These are phyloP conservation scores for Neopestalotiopsis sp. DNA, from an alignment of 2,329 filamentous ascomycete genomes.

Conservation along the genomic window DNA sequence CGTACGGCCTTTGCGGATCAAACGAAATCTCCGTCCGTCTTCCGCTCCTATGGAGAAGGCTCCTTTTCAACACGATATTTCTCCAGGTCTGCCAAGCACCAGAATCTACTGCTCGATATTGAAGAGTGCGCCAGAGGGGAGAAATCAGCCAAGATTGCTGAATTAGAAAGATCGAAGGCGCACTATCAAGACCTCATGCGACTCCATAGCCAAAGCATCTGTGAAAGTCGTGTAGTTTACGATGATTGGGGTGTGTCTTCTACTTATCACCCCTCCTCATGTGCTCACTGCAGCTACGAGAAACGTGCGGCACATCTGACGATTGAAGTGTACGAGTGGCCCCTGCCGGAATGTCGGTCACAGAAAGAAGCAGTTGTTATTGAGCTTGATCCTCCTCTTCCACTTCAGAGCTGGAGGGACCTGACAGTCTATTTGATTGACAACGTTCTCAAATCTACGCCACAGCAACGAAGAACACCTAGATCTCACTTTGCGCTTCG, in stretches of 20 bases:
- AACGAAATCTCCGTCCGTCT: neutral
- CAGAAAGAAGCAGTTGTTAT: constrained; percentile 10
- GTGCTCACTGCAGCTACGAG: neutral
- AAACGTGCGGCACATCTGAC: neutral
- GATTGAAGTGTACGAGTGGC: constrained; percentile 3
- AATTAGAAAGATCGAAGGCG: neutral
- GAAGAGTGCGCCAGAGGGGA: neutral
- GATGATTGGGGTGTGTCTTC: neutral
- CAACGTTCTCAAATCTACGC: neutral
- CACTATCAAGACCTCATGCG: neutral
- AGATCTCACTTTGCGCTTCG: neutral
- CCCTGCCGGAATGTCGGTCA: neutral
- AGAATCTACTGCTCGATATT: neutral
- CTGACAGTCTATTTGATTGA: constrained; percentile 12
- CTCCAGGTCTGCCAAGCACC: neutral
- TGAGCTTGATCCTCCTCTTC: constrained; percentile 13
- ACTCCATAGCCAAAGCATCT: neutral
- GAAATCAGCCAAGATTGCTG: neutral
- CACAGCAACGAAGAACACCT: neutral
- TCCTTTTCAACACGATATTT: constrained; percentile 12
- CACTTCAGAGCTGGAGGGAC: constrained; percentile 11
- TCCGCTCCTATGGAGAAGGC: constrained; percentile 1
- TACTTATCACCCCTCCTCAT: neutral
- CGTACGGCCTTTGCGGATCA: neutral
- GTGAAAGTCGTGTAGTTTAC: neutral